These are phyloP conservation scores for Fusarium guadeloupense DNA, from an alignment of 2,329 filamentous ascomycete species.

Conservation along the genomic window DNA sequence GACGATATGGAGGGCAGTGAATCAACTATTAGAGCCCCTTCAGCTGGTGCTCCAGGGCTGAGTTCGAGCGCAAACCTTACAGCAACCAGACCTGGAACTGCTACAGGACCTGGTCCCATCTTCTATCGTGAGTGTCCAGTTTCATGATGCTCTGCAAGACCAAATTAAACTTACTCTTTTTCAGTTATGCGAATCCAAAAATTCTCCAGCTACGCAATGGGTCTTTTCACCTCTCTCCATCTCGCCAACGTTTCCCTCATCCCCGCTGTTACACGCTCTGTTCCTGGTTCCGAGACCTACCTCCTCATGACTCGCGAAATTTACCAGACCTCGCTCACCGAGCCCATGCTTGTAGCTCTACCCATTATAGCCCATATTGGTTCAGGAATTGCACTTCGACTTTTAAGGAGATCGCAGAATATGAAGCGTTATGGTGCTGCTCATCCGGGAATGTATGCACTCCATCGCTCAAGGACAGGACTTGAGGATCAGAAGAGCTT, in stretches of 20 bases:
- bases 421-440: slow-evolving; percentile 79
- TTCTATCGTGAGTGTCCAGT: slow-evolving; percentile 72
- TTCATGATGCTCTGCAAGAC: background rate
- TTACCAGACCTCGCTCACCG: slow-evolving; percentile 85
- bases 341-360: slow-evolving; percentile 80
- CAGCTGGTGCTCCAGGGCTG: slow-evolving; percentile 62
- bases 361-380: slow-evolving; percentile 80
- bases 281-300: slow-evolving; percentile 81
- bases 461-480: slow-evolving; percentile 47
- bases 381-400: slow-evolving; percentile 79
- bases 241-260: slow-evolving; percentile 84
- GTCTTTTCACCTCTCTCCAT: slow-evolving; percentile 79
- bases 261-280: slow-evolving; percentile 76
- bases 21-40: slow-evolving; percentile 53
- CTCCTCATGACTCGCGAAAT: slow-evolving; percentile 90
- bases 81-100: background rate
- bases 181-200: slow-evolving; percentile 72
- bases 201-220: slow-evolving; percentile 88
- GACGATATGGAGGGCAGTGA: slow-evolving; percentile 48
- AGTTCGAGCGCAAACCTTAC: slow-evolving; percentile 56
- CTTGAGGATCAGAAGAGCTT: slow-evolving; percentile 34
- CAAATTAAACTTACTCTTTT: slow-evolving; percentile 1
- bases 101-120: slow-evolving; percentile 69
- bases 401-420: slow-evolving; percentile 77
- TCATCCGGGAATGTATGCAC: slow-evolving; percentile 60